phyloP scores from a whole-genome alignment of 2,329 filamentous ascomycete species.

The Dothideomycetes sp. region DNA sequence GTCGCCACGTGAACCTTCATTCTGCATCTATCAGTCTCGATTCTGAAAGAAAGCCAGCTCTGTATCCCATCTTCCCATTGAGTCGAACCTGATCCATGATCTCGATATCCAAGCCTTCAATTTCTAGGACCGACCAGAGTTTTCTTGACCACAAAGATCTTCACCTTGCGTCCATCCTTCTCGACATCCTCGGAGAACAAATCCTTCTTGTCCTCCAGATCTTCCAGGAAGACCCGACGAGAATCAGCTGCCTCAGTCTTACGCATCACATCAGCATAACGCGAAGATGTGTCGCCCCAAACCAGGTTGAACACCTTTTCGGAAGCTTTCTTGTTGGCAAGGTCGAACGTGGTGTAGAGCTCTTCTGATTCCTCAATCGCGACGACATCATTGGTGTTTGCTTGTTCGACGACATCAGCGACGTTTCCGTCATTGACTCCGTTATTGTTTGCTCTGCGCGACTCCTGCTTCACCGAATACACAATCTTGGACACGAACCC shows the following conservation, averaged over 20 bases:
- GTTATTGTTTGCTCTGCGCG: neutral
- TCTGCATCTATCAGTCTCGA: too few species aligned
- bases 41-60: too few species aligned
- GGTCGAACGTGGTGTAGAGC: slow-evolving; percentile 10
- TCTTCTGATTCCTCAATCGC: neutral
- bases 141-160: slow-evolving; percentile 2
- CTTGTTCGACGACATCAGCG: neutral
- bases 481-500: neutral
- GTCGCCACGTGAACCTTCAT: too few species aligned
- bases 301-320: neutral
- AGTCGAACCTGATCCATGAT: too few species aligned
- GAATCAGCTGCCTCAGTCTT: neutral
- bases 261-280: neutral
- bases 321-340: slow-evolving; percentile 5
- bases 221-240: neutral
- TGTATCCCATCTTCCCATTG: neutral
- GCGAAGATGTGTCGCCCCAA: neutral
- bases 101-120: neutral
- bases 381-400: too few species aligned
- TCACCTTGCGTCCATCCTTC: slow-evolving; percentile 1
- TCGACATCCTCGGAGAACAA: neutral
- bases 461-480: neutral
- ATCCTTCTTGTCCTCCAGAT: neutral
- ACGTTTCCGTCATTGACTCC: neutral
- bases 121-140: slow-evolving; percentile 10